Conservation (phyloP, 1,139 yeast genomes). For the Hansenula lynferdii region DNA sequence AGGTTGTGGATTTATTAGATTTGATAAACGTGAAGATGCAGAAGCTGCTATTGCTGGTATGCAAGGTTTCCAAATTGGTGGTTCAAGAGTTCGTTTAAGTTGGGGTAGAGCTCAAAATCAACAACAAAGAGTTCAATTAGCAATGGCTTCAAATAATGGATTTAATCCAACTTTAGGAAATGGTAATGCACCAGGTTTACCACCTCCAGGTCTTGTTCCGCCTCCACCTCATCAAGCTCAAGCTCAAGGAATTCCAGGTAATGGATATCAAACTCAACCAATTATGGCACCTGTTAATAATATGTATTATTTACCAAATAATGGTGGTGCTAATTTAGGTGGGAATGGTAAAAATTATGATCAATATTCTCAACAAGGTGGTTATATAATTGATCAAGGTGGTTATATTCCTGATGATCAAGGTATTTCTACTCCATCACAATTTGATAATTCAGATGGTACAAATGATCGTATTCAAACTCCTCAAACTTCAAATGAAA, state of each 20-base stretch:
- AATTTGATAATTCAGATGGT: neutral
- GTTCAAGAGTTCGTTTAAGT: conserved; percentile 60
- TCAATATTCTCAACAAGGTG: conserved; percentile 6
- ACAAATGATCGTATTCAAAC: neutral
- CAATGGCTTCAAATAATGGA: conserved; percentile 13
- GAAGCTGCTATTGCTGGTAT: conserved; percentile 66
- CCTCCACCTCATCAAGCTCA: neutral
- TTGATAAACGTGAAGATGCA: conserved; percentile 58
- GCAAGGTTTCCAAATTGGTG: conserved; percentile 73
- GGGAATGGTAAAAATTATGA: conserved; percentile 6
- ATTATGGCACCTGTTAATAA: conserved; percentile 9
- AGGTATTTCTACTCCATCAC: conserved; percentile 3
- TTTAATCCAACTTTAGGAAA: conserved; percentile 3
- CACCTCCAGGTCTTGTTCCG: neutral
- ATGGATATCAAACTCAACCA: conserved; percentile 3
- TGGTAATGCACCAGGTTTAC: conserved; percentile 1
- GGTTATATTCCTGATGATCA: neutral
- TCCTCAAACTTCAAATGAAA: conserved; percentile 3
- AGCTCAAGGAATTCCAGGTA: conserved; percentile 1
- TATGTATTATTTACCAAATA: conserved; percentile 12
- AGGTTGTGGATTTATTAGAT: conserved; percentile 71
- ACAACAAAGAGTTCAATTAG: conserved; percentile 15
- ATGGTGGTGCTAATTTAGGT: too few relatives aligned
- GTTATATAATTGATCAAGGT: neutral
- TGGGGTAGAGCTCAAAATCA: conserved; percentile 55